phyloP scores from a whole-genome alignment of 2,329 filamentous ascomycete species.

The Dichotomopilus funicola region DNA sequence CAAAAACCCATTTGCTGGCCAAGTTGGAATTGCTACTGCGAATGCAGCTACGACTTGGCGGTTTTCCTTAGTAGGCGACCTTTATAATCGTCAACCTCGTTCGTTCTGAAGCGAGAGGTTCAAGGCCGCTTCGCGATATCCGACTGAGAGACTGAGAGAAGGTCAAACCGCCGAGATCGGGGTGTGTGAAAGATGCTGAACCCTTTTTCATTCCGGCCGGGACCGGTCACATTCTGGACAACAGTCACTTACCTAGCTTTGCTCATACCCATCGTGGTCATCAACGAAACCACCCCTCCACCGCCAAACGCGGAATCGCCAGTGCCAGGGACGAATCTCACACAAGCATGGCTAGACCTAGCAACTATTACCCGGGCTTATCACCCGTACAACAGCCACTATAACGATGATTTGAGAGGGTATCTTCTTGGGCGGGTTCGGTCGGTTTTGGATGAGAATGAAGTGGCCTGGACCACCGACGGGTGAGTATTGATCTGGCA shows the following conservation, averaged over 20 bases:
- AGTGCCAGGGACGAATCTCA: slow-evolving; percentile 66
- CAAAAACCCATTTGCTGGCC: too few relatives aligned
- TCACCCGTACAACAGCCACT: slow-evolving; percentile 82
- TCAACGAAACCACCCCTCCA: slow-evolving; percentile 69
- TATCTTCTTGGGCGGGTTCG: slow-evolving; percentile 69
- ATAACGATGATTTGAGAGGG: slow-evolving; percentile 72
- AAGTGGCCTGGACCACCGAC: slow-evolving; percentile 41
- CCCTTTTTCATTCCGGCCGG: slow-evolving; percentile 69
- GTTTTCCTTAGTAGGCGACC: not conserved
- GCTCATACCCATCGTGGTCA: slow-evolving; percentile 61
- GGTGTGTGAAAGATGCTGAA: slow-evolving; percentile 31
- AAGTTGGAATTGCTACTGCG: too few relatives aligned
- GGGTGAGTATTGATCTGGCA: slow-evolving; percentile 10
- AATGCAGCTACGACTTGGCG: too few relatives aligned
- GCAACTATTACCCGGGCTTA: slow-evolving; percentile 66
- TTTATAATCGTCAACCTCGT: too few relatives aligned
- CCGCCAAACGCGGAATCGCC: slow-evolving; percentile 48
- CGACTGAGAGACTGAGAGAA: not conserved
- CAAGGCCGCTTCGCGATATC: not conserved
- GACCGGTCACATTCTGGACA: slow-evolving; percentile 75
- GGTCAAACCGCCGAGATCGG: not conserved
- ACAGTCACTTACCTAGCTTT: slow-evolving; percentile 71
- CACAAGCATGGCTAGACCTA: slow-evolving; percentile 81
- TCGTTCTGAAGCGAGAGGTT: too few relatives aligned
- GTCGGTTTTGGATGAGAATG: slow-evolving; percentile 60